Conservation (phyloP, 768 basidiomycete genomes). For the Serendipita sp. region DNA sequence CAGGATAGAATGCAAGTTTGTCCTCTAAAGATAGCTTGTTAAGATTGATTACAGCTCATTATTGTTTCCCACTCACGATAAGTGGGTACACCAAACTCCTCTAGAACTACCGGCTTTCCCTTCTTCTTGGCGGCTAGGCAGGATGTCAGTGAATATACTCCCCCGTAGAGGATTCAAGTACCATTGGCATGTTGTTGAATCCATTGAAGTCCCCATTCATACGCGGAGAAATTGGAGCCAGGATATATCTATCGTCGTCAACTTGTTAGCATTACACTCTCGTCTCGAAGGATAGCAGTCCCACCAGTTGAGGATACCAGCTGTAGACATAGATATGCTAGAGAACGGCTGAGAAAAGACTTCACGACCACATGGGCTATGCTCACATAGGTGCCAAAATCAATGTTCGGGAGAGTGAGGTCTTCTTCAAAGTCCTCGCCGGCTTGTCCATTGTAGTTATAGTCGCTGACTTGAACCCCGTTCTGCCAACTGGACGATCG, state of each 20-base stretch:
- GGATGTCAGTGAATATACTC: slow-evolving; percentile 4
- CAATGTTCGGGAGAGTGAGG: slow-evolving; percentile 34
- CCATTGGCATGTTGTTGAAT: slow-evolving; percentile 22
- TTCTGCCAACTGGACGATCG: slow-evolving; percentile 27
- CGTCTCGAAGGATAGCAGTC: background rate
- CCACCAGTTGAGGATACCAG: slow-evolving; percentile 21
- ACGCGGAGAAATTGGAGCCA: slow-evolving; percentile 32
- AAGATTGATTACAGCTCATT: background rate
- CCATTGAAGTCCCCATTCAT: slow-evolving; percentile 22
- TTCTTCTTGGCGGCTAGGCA: slow-evolving; percentile 30
- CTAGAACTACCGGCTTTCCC: slow-evolving; percentile 20
- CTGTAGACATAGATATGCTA: slow-evolving; percentile 17
- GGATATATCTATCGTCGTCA: slow-evolving; percentile 25
- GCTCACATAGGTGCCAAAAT: slow-evolving; percentile 40
- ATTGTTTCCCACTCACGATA: slow-evolving; percentile 21
- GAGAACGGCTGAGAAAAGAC: background rate
- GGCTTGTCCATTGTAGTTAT: slow-evolving; percentile 43
- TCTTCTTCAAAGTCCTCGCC: slow-evolving; percentile 41
- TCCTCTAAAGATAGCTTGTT: slow-evolving; percentile 24
- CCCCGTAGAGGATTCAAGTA: no score
- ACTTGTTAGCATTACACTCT: background rate
- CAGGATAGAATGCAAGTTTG: slow-evolving; percentile 34
- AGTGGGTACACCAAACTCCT: slow-evolving; percentile 23
- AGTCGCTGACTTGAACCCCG: slow-evolving; percentile 31
- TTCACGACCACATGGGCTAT: background rate